A percentile compares a stretch with the other conserved stretches of the same genome.
Conservation (phyloP, 768 basidiomycete genomes). For the Boletus sensibilis region DNA sequence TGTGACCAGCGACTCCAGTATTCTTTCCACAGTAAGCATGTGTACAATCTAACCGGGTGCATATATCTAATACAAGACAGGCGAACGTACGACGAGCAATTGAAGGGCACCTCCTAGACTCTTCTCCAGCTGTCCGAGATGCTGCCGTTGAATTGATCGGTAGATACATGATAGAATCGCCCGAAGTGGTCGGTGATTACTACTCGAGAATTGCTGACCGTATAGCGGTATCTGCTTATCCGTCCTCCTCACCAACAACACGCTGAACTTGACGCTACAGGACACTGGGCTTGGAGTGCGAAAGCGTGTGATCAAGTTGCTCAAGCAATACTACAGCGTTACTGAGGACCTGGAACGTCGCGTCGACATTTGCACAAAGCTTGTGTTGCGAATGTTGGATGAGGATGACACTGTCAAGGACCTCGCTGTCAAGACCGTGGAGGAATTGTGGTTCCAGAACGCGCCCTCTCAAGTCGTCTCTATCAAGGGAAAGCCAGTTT, state of each 20-base stretch:
- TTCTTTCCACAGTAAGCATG: slow-evolving; percentile 66
- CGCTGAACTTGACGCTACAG: slow-evolving; percentile 39
- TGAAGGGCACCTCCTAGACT: slow-evolving; percentile 87
- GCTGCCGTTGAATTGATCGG: slow-evolving; percentile 96
- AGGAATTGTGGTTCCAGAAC: slow-evolving; percentile 85
- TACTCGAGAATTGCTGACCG: slow-evolving; percentile 86
- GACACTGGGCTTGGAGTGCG: slow-evolving; percentile 93
- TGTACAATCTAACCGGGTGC: background rate
- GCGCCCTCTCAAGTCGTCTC: slow-evolving; percentile 30
- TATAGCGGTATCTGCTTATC: slow-evolving; percentile 66
- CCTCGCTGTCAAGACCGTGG: slow-evolving; percentile 83
- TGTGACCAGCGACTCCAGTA: slow-evolving; percentile 82
- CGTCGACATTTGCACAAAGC: slow-evolving; percentile 77
- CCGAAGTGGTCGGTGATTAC: slow-evolving; percentile 86
- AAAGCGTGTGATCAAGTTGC: slow-evolving; percentile 93
- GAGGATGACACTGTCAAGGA: slow-evolving; percentile 97
- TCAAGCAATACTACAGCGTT: slow-evolving; percentile 76
- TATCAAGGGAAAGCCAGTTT: slow-evolving; percentile 38
- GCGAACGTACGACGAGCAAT: slow-evolving; percentile 80
- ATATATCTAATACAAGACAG: slow-evolving; percentile 37
- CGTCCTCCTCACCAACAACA: background rate
- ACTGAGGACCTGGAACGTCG: slow-evolving; percentile 58
- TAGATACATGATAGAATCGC: slow-evolving; percentile 92
- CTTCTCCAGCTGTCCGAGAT: slow-evolving; percentile 92
- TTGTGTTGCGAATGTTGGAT: slow-evolving; percentile 84